These are phyloP conservation scores for Pyrrhoderma noxium DNA, from an alignment of 1,284 basidiomycete species.

Conservation along the genomic window DNA sequence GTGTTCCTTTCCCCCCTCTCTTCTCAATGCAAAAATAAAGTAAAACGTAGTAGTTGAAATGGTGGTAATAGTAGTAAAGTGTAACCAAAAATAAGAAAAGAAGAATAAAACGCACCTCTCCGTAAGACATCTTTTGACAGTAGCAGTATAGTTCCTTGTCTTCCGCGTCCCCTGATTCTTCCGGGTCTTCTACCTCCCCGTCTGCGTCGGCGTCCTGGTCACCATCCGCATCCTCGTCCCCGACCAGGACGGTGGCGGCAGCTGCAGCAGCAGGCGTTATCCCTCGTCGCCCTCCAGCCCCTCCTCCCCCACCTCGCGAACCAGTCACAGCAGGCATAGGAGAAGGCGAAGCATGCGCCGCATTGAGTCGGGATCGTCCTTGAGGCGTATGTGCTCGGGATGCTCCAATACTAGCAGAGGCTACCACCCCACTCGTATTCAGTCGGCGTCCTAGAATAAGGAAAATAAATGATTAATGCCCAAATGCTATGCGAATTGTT, in stretches of 20 bases:
- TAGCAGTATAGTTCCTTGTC: constrained; percentile 58
- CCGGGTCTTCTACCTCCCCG: constrained; percentile 37
- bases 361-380: constrained; percentile 12
- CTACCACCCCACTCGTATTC: constrained; percentile 10
- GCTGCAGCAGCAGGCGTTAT: constrained; percentile 18
- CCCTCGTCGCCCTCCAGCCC: not conserved
- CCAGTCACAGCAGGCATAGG: constrained; percentile 1
- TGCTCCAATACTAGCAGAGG: constrained; percentile 1
- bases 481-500: no score
- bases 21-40: no score
- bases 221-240: constrained; percentile 34
- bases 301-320: not conserved
- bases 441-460: constrained; percentile 10
- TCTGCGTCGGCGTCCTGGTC: constrained; percentile 42
- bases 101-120: constrained; percentile 39
- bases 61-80: no score
- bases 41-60: no score
- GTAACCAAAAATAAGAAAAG: no score
- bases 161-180: constrained; percentile 41
- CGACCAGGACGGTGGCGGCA: constrained; percentile 14
- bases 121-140: constrained; percentile 58
- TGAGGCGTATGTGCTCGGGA: constrained; percentile 16
- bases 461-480: not conserved
- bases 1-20: no score
- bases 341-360: constrained; percentile 13